Conservation (phyloP, 441 rosid species). For the Mallotus repandus region DNA sequence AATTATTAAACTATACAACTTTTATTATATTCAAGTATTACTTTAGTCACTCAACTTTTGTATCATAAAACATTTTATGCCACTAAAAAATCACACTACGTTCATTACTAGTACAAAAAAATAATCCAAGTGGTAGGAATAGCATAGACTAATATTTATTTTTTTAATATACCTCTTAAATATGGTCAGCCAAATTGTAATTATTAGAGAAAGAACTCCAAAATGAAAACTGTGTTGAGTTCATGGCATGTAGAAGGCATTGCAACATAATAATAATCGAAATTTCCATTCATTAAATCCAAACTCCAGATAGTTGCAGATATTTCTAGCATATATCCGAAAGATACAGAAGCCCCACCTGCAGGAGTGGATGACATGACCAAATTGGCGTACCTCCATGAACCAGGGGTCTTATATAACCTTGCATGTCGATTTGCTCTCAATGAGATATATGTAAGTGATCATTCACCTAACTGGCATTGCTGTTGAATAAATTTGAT, state of each 20-base stretch:
- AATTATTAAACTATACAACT: too few relatives aligned
- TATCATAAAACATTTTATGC: too few relatives aligned
- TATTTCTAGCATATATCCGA: slow-evolving; percentile 52
- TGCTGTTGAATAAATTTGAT: neutral
- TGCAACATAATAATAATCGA: neutral
- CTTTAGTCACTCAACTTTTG: too few relatives aligned
- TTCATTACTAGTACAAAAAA: too few relatives aligned
- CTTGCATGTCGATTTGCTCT: slow-evolving; percentile 51
- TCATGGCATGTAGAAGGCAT: neutral
- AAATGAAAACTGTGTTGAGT: too few relatives aligned
- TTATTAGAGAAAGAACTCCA: too few relatives aligned
- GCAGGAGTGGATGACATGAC: slow-evolving; percentile 87
- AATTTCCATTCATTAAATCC: slow-evolving; percentile 7
- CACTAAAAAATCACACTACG: too few relatives aligned
- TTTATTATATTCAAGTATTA: too few relatives aligned
- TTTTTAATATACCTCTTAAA: too few relatives aligned
- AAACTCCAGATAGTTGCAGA: slow-evolving; percentile 42
- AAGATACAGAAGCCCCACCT: slow-evolving; percentile 61
- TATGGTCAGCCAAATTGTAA: too few relatives aligned
- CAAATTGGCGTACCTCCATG: slow-evolving; percentile 68
- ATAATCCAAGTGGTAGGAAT: too few relatives aligned
- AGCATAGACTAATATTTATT: too few relatives aligned
- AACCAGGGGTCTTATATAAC: slow-evolving; percentile 73
- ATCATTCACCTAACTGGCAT: neutral
- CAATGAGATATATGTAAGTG: slow-evolving; percentile 71